Conservation (phyloP, 768 basidiomycete genomes). For the Pisolithus orientalis region DNA sequence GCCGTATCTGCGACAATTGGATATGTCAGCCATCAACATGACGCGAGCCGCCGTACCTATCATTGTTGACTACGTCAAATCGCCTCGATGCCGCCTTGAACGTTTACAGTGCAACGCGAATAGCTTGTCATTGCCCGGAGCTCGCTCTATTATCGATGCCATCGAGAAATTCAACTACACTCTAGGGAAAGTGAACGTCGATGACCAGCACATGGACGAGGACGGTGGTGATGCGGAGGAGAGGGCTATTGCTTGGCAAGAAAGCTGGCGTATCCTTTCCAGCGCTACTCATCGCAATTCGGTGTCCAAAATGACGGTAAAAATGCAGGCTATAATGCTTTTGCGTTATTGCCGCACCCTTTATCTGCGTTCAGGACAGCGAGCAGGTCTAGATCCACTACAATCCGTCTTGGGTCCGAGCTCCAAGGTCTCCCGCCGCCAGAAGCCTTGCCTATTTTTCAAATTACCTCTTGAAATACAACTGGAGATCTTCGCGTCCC, state of each 20-base stretch:
- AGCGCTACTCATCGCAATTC: conserved; percentile 39
- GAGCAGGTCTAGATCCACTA: not conserved
- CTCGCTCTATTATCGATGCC: conserved; percentile 39
- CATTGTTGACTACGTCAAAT: conserved; percentile 45
- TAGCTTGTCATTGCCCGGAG: conserved; percentile 38
- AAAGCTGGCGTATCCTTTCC: conserved; percentile 26
- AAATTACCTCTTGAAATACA: conserved; percentile 53
- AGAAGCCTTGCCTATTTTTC: conserved; percentile 25
- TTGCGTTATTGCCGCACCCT: conserved; percentile 45
- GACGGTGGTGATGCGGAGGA: conserved; percentile 25
- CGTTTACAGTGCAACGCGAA: conserved; percentile 54
- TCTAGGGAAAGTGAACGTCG: conserved; percentile 43
- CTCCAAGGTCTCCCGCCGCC: conserved; percentile 3
- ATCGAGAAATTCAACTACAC: conserved; percentile 41
- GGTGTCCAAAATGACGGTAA: conserved; percentile 31
- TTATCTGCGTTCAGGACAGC: conserved; percentile 33
- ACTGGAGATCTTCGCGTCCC: conserved; percentile 48
- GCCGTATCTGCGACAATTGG: conserved; percentile 44
- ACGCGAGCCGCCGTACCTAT: conserved; percentile 35
- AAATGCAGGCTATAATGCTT: conserved; percentile 43
- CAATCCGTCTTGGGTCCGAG: conserved; percentile 3
- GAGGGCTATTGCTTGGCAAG: conserved; percentile 24
- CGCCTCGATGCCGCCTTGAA: conserved; percentile 43
- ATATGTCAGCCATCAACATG: conserved; percentile 47
- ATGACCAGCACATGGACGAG: conserved; percentile 34